Evolutionary conservation across 805 yeast species (phyloP), one percentile per base, ranked within the genome.

Genomic region (Starmera quercuum): DNA sequence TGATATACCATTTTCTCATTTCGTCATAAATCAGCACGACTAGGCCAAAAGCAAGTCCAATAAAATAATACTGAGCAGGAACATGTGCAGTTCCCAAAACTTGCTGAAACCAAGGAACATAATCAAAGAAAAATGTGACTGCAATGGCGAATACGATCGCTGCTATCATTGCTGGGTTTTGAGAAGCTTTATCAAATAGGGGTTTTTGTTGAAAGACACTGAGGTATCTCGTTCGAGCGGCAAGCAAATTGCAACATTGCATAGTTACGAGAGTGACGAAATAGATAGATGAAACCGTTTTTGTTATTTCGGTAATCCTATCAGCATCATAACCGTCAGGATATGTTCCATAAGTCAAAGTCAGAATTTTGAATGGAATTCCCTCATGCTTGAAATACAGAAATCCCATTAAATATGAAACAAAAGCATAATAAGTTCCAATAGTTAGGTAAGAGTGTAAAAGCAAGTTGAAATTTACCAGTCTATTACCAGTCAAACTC

Each of bases 51-150:
- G 68, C 71, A 30, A 67, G 25, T 2, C 75, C 66, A 29, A 67
- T 59, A 40, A 70, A 63, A 44, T 59, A 69, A 45, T 61, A 63
- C 40, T 66, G 64, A n/a, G 59, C 67, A 7, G 71, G 72, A 18
- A 67, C 64, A 16, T 47, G 46, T 3, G 55, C 51, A 2, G 71
- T 54, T 5, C 54, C 61, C 39, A 68, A 45, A 13, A 54, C 48
- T 1, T 35, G 39, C 33, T 63, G 63, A 34, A 66, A 49, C 32
- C 60, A 59, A 5, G 69, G 68, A 26, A 61, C 54, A 40, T 67
- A 64, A 40, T 64, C 64, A 45, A 67, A 56, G 42, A 68, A 46
- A 16, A 61, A 56, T 3, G 50, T 55, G 19, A 68, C 39, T 2
- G 63, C 62, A 37, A 64, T 50, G 2, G 58, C 50, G 31, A 58